Conservation (phyloP, 2,329 filamentous ascomycete genomes). For the Canariomyces notabilis region DNA sequence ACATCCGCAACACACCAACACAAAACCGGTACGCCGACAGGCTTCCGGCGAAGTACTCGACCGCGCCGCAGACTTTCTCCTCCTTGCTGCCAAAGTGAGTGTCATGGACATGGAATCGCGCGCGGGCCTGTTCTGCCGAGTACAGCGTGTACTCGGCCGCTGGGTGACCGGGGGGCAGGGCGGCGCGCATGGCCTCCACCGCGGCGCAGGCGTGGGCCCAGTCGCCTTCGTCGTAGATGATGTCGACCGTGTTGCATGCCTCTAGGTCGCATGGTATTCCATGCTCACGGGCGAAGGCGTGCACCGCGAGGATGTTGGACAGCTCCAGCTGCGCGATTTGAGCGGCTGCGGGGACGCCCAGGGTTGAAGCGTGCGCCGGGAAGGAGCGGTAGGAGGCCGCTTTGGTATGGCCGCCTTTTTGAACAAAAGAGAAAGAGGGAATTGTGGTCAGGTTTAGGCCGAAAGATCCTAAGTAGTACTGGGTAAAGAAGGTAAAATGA, state of each 20-base stretch:
- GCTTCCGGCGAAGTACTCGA: conserved; percentile 43
- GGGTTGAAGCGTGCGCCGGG: conserved; percentile 36
- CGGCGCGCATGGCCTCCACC: conserved; percentile 41
- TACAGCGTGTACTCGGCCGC: conserved; percentile 43
- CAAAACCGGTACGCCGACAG: conserved; percentile 37
- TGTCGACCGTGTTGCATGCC: conserved; percentile 50
- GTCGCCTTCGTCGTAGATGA: conserved; percentile 47
- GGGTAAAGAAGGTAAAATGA: neutral
- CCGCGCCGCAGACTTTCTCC: conserved; percentile 39
- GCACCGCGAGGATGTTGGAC: conserved; percentile 49
- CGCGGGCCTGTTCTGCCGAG: conserved; percentile 36
- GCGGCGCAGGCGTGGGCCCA: conserved; percentile 36
- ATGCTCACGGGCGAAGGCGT: conserved; percentile 46
- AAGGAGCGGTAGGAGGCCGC: conserved; percentile 46
- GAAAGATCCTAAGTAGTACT: no score
- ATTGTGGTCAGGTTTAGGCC: no score
- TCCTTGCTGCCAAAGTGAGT: conserved; percentile 3
- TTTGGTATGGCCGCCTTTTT: conserved; percentile 39
- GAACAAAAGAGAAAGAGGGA: neutral
- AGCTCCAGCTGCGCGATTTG: conserved; percentile 49
- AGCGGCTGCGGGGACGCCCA: conserved; percentile 46
- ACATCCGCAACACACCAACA: conserved; percentile 41
- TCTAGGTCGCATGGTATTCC: conserved; percentile 45
- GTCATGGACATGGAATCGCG: conserved; percentile 32
- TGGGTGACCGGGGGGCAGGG: conserved; percentile 36